A percentile compares a stretch with the other conserved stretches of the same genome.
Conservation (phyloP, 164 flowering plant species). For the Malania oleifera region DNA sequence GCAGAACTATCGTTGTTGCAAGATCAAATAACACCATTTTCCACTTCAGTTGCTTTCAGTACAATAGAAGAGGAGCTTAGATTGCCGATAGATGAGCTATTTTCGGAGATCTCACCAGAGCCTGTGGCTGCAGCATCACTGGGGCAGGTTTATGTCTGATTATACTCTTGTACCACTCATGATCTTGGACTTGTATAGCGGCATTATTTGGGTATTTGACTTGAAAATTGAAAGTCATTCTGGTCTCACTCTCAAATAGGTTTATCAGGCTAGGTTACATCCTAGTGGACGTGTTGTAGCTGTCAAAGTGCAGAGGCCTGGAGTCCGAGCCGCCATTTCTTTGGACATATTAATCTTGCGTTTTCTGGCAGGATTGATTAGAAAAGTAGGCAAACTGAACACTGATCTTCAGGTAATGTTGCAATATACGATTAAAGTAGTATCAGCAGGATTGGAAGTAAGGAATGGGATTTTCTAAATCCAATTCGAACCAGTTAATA, state of each 20-base stretch:
- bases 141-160: constrained; percentile 65
- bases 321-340: constrained; percentile 92
- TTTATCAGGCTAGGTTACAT: constrained; percentile 85
- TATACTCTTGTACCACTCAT: constrained; percentile 1
- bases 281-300: constrained; percentile 72
- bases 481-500: not conserved
- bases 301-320: constrained; percentile 96
- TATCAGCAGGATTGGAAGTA: not conserved
- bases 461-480: constrained; percentile 3
- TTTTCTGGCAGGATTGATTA: constrained; percentile 58
- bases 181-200: constrained; percentile 1
- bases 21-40: constrained; percentile 89
- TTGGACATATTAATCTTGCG: constrained; percentile 83
- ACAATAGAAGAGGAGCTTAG: constrained; percentile 85
- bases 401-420: constrained; percentile 86
- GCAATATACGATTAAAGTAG: not conserved
- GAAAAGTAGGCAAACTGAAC: constrained; percentile 64
- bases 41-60: constrained; percentile 68
- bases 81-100: constrained; percentile 57
- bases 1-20: constrained; percentile 91
- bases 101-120: constrained; percentile 83
- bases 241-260: constrained; percentile 33
- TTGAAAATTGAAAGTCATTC: constrained; percentile 1
- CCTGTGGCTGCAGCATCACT: constrained; percentile 98
- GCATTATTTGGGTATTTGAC: not conserved